phyloP scores from a whole-genome alignment of 2,329 filamentous ascomycete genomes.

The Rhynchosporium agropyri region DNA sequence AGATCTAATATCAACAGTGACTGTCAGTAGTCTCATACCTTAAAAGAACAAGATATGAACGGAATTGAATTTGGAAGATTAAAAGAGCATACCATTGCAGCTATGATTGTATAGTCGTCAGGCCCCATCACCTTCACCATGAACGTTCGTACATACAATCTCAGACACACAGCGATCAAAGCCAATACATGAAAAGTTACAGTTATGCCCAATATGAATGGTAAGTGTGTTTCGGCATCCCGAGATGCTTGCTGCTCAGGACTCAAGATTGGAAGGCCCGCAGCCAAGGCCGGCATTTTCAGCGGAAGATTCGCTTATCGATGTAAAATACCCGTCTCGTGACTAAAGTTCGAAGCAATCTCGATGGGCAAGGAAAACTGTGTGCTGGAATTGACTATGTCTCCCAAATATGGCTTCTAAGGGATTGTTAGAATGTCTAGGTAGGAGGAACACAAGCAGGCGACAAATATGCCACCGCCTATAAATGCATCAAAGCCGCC shows the following conservation, averaged over 20 bases:
- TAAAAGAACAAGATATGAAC: background rate
- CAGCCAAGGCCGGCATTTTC: background rate
- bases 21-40: background rate
- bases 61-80: background rate
- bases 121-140: constrained; percentile 50
- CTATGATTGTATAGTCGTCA: constrained; percentile 51
- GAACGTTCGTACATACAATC: constrained; percentile 47
- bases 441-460: too few species aligned
- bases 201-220: constrained; percentile 14
- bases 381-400: too few species aligned
- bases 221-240: constrained; percentile 4
- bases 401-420: too few species aligned
- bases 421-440: too few species aligned
- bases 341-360: too few species aligned
- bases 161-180: constrained; percentile 42
- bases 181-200: constrained; percentile 36
- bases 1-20: background rate
- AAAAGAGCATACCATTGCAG: constrained; percentile 44
- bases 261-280: background rate
- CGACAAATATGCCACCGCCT: too few species aligned
- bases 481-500: too few species aligned
- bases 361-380: too few species aligned
- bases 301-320: background rate
- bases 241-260: constrained; percentile 6
- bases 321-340: too few species aligned